Base-by-base conservation (phyloP, 2,329 filamentous ascomycete species). In the Pseudogymnoascus sp. region DNA sequence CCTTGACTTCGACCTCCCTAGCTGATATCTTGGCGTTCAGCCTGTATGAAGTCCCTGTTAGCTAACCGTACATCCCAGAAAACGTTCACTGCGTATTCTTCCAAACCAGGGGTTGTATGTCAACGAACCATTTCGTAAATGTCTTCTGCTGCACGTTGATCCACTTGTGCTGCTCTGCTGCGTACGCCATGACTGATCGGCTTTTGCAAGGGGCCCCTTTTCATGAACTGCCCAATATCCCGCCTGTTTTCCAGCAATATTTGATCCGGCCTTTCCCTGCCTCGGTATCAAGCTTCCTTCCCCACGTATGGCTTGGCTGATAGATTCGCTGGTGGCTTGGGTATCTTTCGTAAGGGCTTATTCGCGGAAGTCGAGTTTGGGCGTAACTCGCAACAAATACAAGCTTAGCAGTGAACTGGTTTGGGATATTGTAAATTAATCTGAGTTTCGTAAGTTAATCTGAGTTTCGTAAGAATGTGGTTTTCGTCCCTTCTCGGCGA, bases 91-190 rank as follows among this genome's bases (percentile, higher is more conserved):
- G 65, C 73, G 65, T 74, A 31, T 47, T 19, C 31, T 15, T 9
- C 13, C 36, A 33, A 23, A 15, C 61, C 53, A 63, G 10, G 21
- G 23, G 26, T 7, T 10, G 63, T 44, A 9, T 19, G 50, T 35
- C 7, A 50, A 44, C 69, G 26, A 67, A 90, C 89, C 95, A 99
- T 90, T 97, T 99, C 65, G 93, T 96, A 78, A 99, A 99, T 28
- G 95, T 99, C 84, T 97, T 99, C 77, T 97, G 89, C 81, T 97
- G 93, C 78, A 96, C 92, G 74, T 82, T 86, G 71, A 88, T 83
- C 86, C 86, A 88, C 75, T 82, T 80, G 75, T 87, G 83, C 77
- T 87, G 83, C 74, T 86, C 83, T 57, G 82, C 77, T 57, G 82
- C 77, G 74, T 80, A 85, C 64, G 83, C 84, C 85, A 87, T 88